Evolutionary conservation across 2,329 filamentous ascomycete species (phyloP).

Genomic region (Venturiaceae sp.): DNA sequence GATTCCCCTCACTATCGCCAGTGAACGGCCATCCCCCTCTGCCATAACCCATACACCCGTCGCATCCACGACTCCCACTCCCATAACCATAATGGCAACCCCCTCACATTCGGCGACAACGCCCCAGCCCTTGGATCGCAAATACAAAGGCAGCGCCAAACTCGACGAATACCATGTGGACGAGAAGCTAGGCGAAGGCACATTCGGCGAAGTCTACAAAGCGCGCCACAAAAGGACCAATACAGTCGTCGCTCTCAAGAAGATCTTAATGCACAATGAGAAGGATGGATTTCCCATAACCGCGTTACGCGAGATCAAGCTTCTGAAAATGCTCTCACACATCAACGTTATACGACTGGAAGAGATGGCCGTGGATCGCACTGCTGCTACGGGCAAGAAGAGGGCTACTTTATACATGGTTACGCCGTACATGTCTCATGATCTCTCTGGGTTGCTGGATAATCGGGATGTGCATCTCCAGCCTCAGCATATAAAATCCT

Average conservation of each 20-base stretch:
- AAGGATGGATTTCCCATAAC: conserved; percentile 99
- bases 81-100: not conserved
- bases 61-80: not conserved
- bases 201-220: conserved; percentile 92
- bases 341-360: conserved; percentile 77
- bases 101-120: conserved; percentile 9
- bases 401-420: conserved; percentile 96
- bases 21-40: not conserved
- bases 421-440: conserved; percentile 97
- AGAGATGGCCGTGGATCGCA: conserved; percentile 84
- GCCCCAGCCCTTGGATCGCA: conserved; percentile 30
- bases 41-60: not conserved
- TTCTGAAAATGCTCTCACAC: conserved; percentile 91
- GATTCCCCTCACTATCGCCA: not conserved
- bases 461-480: conserved; percentile 85
- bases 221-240: conserved; percentile 68
- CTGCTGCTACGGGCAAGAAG: conserved; percentile 26
- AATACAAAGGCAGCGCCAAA: conserved; percentile 77
- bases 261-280: conserved; percentile 99
- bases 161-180: conserved; percentile 72
- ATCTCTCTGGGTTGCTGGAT: conserved; percentile 91
- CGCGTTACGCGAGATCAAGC: conserved; percentile 91
- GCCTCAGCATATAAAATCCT: conserved; percentile 92
- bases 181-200: conserved; percentile 85
- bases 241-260: conserved; percentile 79